Conservation (phyloP, 2,329 filamentous ascomycete genomes). For the Neofusicoccum sp. region DNA sequence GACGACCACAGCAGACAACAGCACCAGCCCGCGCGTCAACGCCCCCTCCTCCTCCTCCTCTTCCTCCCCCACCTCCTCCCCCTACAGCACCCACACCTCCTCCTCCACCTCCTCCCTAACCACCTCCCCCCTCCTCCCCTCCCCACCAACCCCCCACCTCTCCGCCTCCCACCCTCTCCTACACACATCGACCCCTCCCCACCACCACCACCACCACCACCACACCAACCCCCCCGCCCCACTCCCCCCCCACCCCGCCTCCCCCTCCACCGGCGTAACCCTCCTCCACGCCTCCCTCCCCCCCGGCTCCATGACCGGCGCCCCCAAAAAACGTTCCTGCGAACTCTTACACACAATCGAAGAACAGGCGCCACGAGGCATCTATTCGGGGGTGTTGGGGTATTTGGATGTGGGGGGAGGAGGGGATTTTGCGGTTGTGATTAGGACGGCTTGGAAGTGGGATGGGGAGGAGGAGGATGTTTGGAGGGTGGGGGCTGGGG, state of each 20-base stretch:
- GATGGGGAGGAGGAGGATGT: slow-evolving; percentile 55
- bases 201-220: background rate
- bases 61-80: background rate
- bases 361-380: slow-evolving; percentile 55
- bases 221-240: too few species aligned
- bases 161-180: slow-evolving; percentile 1
- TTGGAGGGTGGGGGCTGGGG: slow-evolving; percentile 87
- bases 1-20: background rate
- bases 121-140: background rate
- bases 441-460: slow-evolving; percentile 76
- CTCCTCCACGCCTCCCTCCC: slow-evolving; percentile 76
- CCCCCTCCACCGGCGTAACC: slow-evolving; percentile 60
- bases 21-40: background rate
- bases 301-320: slow-evolving; percentile 94
- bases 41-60: too few species aligned
- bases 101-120: background rate
- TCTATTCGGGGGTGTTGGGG: slow-evolving; percentile 87
- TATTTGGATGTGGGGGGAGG: slow-evolving; percentile 84
- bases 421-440: slow-evolving; percentile 89
- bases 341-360: slow-evolving; percentile 75
- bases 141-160: background rate
- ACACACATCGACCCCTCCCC: background rate
- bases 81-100: background rate
- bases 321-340: slow-evolving; percentile 89
- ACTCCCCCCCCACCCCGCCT: background rate